Base-by-base conservation (phyloP, 805 yeast genomes). In the Millerozyma acaciae region DNA sequence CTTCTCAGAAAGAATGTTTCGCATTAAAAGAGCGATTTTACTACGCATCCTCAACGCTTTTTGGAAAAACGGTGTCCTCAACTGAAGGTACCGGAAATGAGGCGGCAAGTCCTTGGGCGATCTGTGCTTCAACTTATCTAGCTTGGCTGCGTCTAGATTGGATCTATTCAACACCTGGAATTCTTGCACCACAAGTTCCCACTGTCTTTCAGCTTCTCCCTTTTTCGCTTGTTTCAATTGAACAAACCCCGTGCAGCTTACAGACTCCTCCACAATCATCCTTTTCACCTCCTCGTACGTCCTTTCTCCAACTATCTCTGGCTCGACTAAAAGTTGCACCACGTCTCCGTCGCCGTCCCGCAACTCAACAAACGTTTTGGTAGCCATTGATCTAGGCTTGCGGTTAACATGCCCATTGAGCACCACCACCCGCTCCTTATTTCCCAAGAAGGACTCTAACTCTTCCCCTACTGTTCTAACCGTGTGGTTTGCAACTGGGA, bases 391-490 rank as follows among this genome's bases (percentile, higher is more conserved):
- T 34, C 81, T 70, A 0, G 96, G 93, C 43, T 80, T 79, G 15
- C 73, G 66, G 48, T 86, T 78, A 12, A 90, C 72, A 87, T 96
- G 93, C 0, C 98, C 97, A 42, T 85, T 76, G 6, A 90, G 43
- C 0, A 71, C 65, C 2, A 82, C 72, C 9, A 55, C 44, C 30
- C 24, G 26, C 8, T 16, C 20, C 10, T 14, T 29, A 28, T 30
- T 31, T 12, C 33, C 26, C 20, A 45, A 39, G 18, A 34, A 40
- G 0, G 26, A 8, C 3, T 42, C 43, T 7, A 51, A 26, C 9
- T 41, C 27, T 17, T 15, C 5, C n/a, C 30, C 25, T 4, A 51
- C 35, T 16, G 37, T 39, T 2, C 27, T 28, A n/a, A 60, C 42
- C 7, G 48, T 38, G 35, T 56, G 60, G 4, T 65, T 53, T n/a